Conservation (phyloP, 305 asterid genomes). For the Fraxinus velutina region DNA sequence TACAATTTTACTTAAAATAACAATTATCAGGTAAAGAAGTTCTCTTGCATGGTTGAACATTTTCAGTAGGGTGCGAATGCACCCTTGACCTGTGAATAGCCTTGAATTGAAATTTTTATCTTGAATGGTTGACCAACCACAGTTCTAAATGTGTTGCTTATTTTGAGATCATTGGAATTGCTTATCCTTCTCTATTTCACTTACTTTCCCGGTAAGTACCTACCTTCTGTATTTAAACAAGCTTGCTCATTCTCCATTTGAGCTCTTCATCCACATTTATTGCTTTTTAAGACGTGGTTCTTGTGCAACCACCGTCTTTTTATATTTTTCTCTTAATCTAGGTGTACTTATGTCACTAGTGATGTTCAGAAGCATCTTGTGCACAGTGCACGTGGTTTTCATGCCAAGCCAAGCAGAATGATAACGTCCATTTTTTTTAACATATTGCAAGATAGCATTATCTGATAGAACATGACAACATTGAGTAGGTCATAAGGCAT, state of each 20-base stretch:
- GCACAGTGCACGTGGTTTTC: neutral
- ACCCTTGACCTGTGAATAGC: constrained; percentile 14
- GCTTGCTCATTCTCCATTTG: neutral
- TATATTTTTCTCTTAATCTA: neutral
- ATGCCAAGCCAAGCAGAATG: neutral
- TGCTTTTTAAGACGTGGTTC: neutral
- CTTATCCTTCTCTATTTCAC: constrained; percentile 7
- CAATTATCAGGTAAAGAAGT: neutral
- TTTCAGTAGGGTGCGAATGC: neutral
- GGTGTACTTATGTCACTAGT: neutral
- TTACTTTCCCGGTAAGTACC: neutral
- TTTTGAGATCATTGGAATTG: constrained; percentile 6
- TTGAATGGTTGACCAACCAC: constrained; percentile 1
- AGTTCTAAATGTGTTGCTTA: neutral
- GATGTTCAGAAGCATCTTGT: neutral
- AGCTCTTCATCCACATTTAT: neutral
- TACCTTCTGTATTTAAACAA: neutral
- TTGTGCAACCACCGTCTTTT: neutral
- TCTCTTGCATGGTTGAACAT: neutral
- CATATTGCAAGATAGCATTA: neutral
- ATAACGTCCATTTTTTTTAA: neutral
- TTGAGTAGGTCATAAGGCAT: neutral
- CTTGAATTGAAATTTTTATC: neutral
- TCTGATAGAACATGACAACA: neutral
- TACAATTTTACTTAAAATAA: neutral